phyloP scores from a whole-genome alignment of 768 basidiomycete species.

The Bullera alba region DNA sequence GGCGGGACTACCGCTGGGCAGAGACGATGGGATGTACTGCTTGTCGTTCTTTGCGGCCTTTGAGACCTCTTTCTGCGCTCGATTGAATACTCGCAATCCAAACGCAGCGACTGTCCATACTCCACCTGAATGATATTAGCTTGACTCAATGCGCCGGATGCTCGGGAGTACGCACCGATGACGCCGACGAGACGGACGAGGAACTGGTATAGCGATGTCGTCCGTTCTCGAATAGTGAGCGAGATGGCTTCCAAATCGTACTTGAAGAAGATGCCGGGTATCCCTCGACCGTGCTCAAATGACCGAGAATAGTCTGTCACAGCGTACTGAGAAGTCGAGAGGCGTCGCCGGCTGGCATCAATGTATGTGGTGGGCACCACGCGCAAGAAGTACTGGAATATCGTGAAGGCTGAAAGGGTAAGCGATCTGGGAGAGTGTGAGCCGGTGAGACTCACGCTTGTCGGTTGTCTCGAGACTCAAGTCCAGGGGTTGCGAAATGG shows the following conservation, averaged over 20 bases:
- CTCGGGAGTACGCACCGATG: constrained; percentile 54
- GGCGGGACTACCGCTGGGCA: background rate
- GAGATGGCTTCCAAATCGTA: constrained; percentile 89
- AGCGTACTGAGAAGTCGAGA: constrained; percentile 60
- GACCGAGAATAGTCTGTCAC: constrained; percentile 84
- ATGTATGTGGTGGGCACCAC: constrained; percentile 90
- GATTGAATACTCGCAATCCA: constrained; percentile 36
- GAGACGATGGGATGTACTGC: constrained; percentile 19
- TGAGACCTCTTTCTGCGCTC: constrained; percentile 39
- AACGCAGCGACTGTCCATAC: constrained; percentile 45
- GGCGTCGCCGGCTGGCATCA: constrained; percentile 51
- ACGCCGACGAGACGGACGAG: constrained; percentile 83
- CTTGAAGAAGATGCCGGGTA: constrained; percentile 95
- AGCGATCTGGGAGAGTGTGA: background rate
- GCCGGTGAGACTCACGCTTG: constrained; percentile 53
- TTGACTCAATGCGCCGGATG: no score
- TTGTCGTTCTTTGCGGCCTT: constrained; percentile 18
- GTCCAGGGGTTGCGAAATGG: constrained; percentile 89
- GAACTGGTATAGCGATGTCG: constrained; percentile 71
- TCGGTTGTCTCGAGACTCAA: constrained; percentile 71
- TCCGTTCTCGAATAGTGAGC: constrained; percentile 79
- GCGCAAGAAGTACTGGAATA: constrained; percentile 90
- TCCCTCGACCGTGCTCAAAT: constrained; percentile 65
- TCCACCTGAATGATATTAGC: constrained; percentile 25
- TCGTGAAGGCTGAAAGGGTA: constrained; percentile 61